These are phyloP conservation scores for Herpetomonas tarakana DNA, from an alignment of 208 protist genomes.

Conservation along the genomic window DNA sequence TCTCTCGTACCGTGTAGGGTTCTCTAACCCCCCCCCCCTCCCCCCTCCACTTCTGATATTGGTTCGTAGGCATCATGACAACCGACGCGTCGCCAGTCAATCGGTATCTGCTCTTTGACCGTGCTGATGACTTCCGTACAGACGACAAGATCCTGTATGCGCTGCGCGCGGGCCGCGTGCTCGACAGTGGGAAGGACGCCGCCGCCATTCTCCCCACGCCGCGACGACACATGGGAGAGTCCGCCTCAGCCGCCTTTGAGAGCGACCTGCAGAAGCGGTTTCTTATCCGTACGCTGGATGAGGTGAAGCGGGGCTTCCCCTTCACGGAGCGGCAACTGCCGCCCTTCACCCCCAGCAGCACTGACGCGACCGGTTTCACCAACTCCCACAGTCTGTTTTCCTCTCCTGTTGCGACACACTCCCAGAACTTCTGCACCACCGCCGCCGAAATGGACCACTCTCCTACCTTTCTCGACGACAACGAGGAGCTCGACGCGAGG, in stretches of 20 bases:
- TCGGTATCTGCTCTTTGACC: slow-evolving; percentile 68
- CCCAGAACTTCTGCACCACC: slow-evolving; percentile 12
- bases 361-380: slow-evolving; percentile 25
- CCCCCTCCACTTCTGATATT: too few relatives aligned
- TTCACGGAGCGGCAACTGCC: slow-evolving; percentile 18
- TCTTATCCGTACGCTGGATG: slow-evolving; percentile 50
- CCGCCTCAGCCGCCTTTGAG: slow-evolving; percentile 3
- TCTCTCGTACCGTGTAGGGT: too few relatives aligned
- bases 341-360: slow-evolving; percentile 38
- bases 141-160: slow-evolving; percentile 73
- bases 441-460: slow-evolving; percentile 20
- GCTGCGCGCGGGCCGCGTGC: slow-evolving; percentile 28
- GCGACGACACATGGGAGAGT: not conserved
- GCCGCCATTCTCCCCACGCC: slow-evolving; percentile 1
- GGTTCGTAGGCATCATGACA: too few relatives aligned
- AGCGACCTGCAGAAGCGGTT: slow-evolving; percentile 28
- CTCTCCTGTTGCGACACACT: slow-evolving; percentile 10
- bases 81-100: slow-evolving; percentile 81
- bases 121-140: slow-evolving; percentile 55
- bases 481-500: slow-evolving; percentile 40
- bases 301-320: slow-evolving; percentile 35
- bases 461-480: slow-evolving; percentile 24
- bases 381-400: slow-evolving; percentile 19
- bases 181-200: slow-evolving; percentile 5
- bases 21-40: too few relatives aligned